Conservation (phyloP, 148 eudicot genomes). For the Cornus florida region DNA sequence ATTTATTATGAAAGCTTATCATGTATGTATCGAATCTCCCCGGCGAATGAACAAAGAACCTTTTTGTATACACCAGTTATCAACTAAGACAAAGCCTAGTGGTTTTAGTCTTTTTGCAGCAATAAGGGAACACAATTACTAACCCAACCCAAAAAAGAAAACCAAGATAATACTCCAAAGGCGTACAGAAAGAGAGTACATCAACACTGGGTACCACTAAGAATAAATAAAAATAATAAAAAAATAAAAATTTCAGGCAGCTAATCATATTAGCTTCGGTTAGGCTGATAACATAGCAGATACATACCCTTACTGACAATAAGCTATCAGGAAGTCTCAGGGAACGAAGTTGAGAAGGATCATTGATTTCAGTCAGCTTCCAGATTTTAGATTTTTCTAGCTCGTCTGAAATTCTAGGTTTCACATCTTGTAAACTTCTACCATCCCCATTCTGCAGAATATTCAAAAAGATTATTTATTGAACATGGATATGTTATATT, state of each 20-base stretch:
- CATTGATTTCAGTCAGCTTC: conserved; percentile 49
- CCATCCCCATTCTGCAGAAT: conserved; percentile 39
- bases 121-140: neutral
- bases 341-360: conserved; percentile 47
- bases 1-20: neutral
- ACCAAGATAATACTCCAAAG: neutral
- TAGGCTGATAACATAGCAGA: neutral
- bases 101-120: neutral
- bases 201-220: neutral
- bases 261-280: neutral
- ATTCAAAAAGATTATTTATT: neutral
- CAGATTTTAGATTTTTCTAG: conserved; percentile 40
- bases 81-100: neutral
- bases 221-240: neutral
- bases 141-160: neutral
- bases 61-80: neutral
- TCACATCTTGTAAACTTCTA: conserved; percentile 32
- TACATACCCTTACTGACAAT: conserved; percentile 42
- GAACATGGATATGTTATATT: neutral
- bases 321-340: conserved; percentile 58
- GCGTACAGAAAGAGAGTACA: neutral
- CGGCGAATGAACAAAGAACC: neutral
- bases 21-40: neutral
- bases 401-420: conserved; percentile 36
- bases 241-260: neutral